A percentile compares a stretch with the other conserved stretches of the same genome.
Conservation (phyloP, 2,329 filamentous ascomycete genomes). For the Ascochyta rabiei region DNA sequence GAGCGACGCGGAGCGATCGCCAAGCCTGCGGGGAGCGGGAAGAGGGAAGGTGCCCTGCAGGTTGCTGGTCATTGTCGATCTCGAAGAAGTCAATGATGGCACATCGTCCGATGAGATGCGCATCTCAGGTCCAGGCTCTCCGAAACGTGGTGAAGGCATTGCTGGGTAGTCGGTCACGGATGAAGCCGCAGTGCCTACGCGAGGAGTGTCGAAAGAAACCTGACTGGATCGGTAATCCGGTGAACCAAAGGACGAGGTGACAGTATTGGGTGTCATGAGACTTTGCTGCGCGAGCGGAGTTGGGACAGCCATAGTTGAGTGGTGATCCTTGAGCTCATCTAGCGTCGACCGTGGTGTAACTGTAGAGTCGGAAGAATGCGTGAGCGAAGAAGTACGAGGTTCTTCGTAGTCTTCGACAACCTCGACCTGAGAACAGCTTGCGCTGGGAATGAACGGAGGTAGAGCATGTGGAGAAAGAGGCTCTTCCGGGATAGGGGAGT, state of each 20-base stretch:
- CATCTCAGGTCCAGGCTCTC: constrained; percentile 74
- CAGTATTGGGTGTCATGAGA: constrained; percentile 70
- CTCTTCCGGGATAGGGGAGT: constrained; percentile 25
- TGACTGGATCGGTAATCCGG: constrained; percentile 67
- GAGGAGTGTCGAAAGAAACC: constrained; percentile 71
- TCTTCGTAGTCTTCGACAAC: constrained; percentile 56
- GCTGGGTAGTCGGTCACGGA: constrained; percentile 74
- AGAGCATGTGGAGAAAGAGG: constrained; percentile 35
- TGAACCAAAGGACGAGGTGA: constrained; percentile 65
- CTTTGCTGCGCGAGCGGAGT: constrained; percentile 52
- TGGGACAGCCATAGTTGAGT: constrained; percentile 46
- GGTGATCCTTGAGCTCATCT: constrained; percentile 43
- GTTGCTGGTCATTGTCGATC: constrained; percentile 74
- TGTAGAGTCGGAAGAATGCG: constrained; percentile 58
- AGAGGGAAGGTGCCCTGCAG: constrained; percentile 62
- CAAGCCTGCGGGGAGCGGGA: constrained; percentile 50
- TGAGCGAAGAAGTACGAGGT: constrained; percentile 55
- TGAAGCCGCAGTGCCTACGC: constrained; percentile 76
- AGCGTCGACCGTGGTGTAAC: constrained; percentile 45
- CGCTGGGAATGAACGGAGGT: constrained; percentile 15
- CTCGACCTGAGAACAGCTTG: constrained; percentile 45
- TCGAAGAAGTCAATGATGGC: constrained; percentile 75
- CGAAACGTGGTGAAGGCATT: constrained; percentile 73
- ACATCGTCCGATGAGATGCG: constrained; percentile 76
- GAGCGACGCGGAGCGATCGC: constrained; percentile 50